These are phyloP conservation scores for Naumovozyma baii DNA, from an alignment of 805 yeast species.

Conservation along the genomic window DNA sequence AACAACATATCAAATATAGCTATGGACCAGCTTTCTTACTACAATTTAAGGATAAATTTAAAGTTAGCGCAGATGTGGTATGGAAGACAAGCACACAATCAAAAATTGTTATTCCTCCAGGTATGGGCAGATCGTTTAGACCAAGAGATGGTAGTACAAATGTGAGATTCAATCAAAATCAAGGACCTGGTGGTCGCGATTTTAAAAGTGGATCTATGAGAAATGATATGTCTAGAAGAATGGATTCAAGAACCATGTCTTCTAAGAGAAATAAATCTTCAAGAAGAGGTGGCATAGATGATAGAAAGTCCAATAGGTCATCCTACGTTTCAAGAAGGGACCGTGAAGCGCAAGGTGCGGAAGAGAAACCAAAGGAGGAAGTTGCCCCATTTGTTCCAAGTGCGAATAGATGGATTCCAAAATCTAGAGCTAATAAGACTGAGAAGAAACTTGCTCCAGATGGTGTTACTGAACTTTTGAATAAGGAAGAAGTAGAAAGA, in stretches of 20 bases:
- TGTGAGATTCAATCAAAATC: not conserved
- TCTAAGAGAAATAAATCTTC: slow-evolving; percentile 45
- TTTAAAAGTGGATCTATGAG: slow-evolving; percentile 33
- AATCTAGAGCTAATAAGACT: slow-evolving; percentile 47
- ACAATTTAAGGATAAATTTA: slow-evolving; percentile 59
- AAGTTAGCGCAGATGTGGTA: slow-evolving; percentile 51
- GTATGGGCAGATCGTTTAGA: slow-evolving; percentile 22
- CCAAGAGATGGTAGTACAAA: slow-evolving; percentile 28
- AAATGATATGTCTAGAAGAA: slow-evolving; percentile 37
- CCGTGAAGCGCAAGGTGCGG: slow-evolving; percentile 36
- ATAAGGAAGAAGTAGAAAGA: slow-evolving; percentile 66
- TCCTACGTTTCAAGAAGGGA: slow-evolving; percentile 33
- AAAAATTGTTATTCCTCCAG: slow-evolving; percentile 28
- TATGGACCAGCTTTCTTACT: slow-evolving; percentile 76
- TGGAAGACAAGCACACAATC: slow-evolving; percentile 35
- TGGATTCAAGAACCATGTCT: slow-evolving; percentile 46
- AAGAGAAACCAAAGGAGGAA: slow-evolving; percentile 51
- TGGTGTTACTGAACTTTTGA: slow-evolving; percentile 57
- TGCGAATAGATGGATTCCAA: slow-evolving; percentile 91
- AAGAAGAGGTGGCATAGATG: slow-evolving; percentile 34
- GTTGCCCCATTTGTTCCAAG: slow-evolving; percentile 73
- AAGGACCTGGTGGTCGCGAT: slow-evolving; percentile 30
- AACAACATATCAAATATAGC: slow-evolving; percentile 31
- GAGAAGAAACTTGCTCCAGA: slow-evolving; percentile 68
- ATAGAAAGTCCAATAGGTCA: slow-evolving; percentile 27